Percentiles rank a stretch among this genome's conserved stretches.
These are phyloP conservation scores for Aspergillus neoniger DNA, from an alignment of 2,329 filamentous ascomycete genomes.

Conservation along the genomic window DNA sequence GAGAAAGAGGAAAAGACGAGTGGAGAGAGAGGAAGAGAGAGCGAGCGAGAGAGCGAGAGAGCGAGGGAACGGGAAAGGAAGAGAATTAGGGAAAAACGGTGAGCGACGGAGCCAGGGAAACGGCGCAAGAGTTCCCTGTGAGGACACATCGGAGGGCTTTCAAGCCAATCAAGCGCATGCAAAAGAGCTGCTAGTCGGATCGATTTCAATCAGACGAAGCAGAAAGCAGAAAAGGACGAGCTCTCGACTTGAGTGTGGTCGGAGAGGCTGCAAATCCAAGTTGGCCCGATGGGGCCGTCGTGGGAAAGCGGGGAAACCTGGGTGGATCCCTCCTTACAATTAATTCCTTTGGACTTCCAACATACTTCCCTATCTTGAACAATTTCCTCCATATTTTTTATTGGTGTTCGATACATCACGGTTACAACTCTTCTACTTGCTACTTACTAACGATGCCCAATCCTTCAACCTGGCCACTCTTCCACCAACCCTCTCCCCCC, in stretches of 20 bases:
- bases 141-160: constrained; percentile 14
- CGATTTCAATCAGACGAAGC: neutral
- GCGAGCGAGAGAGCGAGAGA: constrained; percentile 12
- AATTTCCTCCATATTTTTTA: neutral
- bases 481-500: neutral
- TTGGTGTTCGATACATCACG: no score
- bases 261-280: constrained; percentile 7
- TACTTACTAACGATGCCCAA: neutral
- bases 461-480: neutral
- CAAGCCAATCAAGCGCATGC: constrained; percentile 19
- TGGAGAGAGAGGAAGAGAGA: constrained; percentile 6
- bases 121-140: neutral
- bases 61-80: constrained; percentile 13
- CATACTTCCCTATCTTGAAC: no score
- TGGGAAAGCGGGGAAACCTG: constrained; percentile 24
- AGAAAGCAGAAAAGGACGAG: neutral
- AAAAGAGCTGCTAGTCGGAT: constrained; percentile 1
- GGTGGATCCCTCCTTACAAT: constrained; percentile 13
- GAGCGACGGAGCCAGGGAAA: constrained; percentile 18
- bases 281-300: constrained; percentile 18
- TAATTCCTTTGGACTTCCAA: neutral
- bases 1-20: constrained; percentile 1
- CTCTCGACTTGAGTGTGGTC: neutral
- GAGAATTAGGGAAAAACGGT: constrained; percentile 18
- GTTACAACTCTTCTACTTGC: no score